Evolutionary conservation across 225 moss, liverwort and hornwort species (phyloP).

Genomic region (Anthoceros angustus): DNA sequence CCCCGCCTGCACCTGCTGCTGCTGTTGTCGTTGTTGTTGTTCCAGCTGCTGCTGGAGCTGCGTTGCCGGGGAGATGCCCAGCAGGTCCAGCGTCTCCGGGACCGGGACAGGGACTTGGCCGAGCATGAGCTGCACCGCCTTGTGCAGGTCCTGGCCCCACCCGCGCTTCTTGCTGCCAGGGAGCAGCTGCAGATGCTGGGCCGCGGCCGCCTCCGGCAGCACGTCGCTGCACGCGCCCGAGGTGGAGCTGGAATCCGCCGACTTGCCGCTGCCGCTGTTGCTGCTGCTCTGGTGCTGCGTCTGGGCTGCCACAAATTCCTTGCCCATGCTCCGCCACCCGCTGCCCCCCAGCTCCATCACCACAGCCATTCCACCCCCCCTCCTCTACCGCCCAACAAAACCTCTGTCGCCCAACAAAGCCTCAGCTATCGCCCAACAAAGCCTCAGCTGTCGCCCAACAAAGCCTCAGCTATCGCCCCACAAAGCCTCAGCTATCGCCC

Average conservation of each 20-base stretch:
- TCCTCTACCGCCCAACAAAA: no score
- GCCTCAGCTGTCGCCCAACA: no score
- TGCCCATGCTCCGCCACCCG: neutral
- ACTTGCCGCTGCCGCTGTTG: neutral
- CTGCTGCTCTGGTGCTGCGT: neutral
- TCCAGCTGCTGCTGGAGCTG: no score
- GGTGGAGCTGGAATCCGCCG: constrained; percentile 2
- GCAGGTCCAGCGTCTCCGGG: constrained; percentile 6
- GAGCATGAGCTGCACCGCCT: constrained; percentile 65
- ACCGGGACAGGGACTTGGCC: constrained; percentile 18
- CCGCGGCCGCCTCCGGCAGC: neutral
- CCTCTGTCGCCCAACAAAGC: no score
- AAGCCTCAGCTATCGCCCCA: no score
- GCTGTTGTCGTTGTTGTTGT: no score
- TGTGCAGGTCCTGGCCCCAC: constrained; percentile 56
- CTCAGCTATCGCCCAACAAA: no score
- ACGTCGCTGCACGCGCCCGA: neutral
- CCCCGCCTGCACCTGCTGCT: constrained; percentile 23
- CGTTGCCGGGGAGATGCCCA: constrained; percentile 7
- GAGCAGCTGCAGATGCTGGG: neutral
- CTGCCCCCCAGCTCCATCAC: neutral
- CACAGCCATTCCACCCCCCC: neutral
- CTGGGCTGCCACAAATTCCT: neutral
- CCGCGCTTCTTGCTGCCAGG: constrained; percentile 28
- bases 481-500: no score